Evolutionary conservation across 1,284 basidiomycete genomes (phyloP), one percentile per base, ranked within the genome.

Genomic region (Tilletiopsis washingtonensis): DNA sequence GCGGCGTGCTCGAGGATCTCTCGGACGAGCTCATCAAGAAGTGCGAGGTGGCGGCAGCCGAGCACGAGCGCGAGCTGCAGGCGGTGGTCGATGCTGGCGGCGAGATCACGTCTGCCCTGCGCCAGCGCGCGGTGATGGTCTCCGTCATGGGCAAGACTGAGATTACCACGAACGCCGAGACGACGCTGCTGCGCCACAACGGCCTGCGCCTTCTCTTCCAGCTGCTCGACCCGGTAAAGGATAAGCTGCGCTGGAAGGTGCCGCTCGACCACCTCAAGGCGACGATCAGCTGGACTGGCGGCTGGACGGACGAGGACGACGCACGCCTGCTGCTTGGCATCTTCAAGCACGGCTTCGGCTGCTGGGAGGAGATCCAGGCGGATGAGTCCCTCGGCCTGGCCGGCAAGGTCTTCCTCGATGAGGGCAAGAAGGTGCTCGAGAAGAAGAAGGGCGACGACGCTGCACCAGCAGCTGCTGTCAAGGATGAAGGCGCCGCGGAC

Each of bases 371-470:
- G 40, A 97, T 98, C 78, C 82, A 85, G 67, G 87, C 88, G 70
- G 94, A 99, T 73, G 75, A 82, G 2, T 81, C 82, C 49, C 82
- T 99, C 3, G 82, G 83, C 3, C 80, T 99, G 17, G 80, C 84
- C 3, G 89, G 86, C 74, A 94, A 93, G 73, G 93, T 98, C 77
- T 98, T 97, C 82, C 80, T 98, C 40, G 94, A 97, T 70, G 91
- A 96, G 72, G 87, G 84, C 66, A 69, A 67, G 57, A 47, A 43
- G 12, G 36, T 17, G 15, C 43, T 24, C 14, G 49, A 54, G 23
- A 14, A 44, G 82, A 88, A 77, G 82, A 51, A 46, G 19, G 87
- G 65, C 25, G 50, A 55, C 17, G 56, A 55, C 40, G 74, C 73
- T 42, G n/a, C n/a, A n/a, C n/a, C n/a, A n/a, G n/a, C n/a, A n/a